phyloP scores from a whole-genome alignment of 305 asterid genomes.

The Euphrasia arctica region DNA sequence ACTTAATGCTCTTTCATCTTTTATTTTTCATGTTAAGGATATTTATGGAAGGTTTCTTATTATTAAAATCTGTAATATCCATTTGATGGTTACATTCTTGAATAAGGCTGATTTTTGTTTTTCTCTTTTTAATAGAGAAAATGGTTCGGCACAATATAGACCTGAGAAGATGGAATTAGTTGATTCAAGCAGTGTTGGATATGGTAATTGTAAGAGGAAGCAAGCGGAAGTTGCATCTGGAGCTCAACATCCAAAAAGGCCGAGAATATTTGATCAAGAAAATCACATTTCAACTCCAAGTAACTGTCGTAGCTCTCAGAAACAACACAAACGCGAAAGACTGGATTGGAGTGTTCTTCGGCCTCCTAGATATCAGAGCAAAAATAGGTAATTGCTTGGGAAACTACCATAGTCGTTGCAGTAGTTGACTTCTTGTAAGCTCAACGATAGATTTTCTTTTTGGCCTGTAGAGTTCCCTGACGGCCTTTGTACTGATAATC shows the following conservation, averaged over 20 bases:
- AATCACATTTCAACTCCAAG: slow-evolving; percentile 33
- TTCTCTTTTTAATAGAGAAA: slow-evolving; percentile 43
- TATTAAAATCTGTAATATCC: neutral
- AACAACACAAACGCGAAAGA: slow-evolving; percentile 52
- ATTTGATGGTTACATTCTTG: slow-evolving; percentile 8
- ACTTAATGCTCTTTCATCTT: neutral
- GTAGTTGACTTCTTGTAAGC: neutral
- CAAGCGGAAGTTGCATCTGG: slow-evolving; percentile 36
- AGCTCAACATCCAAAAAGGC: slow-evolving; percentile 40
- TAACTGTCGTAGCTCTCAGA: slow-evolving; percentile 38
- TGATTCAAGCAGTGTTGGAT: slow-evolving; percentile 23
- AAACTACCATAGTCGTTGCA: slow-evolving; percentile 2
- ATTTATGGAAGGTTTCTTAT: neutral
- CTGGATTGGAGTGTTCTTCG: slow-evolving; percentile 78
- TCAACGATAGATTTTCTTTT: neutral
- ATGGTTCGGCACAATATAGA: slow-evolving; percentile 35
- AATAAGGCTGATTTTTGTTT: slow-evolving; percentile 4
- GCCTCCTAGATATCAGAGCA: slow-evolving; percentile 46
- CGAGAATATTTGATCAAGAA: slow-evolving; percentile 30
- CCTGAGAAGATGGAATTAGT: slow-evolving; percentile 31
- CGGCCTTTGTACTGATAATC: neutral
- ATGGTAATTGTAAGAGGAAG: slow-evolving; percentile 47
- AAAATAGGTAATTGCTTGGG: slow-evolving; percentile 33
- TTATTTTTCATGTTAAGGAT: neutral
- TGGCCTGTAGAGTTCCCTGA: slow-evolving; percentile 16